phyloP scores from a whole-genome alignment of 2,329 filamentous ascomycete genomes.

The Alternaria longipes region DNA sequence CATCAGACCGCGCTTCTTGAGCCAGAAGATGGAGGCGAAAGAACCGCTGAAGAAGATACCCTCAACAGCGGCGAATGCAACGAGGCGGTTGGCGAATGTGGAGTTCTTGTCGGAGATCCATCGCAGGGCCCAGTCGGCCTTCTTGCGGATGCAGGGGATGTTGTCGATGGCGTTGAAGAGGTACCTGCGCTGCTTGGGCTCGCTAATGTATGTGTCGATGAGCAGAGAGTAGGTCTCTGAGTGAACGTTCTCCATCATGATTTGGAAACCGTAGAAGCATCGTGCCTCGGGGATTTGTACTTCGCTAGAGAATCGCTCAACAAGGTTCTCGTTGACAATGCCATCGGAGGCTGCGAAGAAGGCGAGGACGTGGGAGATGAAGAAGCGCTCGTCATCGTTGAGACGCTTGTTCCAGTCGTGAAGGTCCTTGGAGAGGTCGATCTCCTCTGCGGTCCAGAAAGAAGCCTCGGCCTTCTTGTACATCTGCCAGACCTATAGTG shows the following conservation, averaged over 20 bases:
- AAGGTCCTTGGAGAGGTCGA: constrained; percentile 97
- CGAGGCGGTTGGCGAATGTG: constrained; percentile 92
- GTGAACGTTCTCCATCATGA: constrained; percentile 99
- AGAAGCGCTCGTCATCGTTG: constrained; percentile 97
- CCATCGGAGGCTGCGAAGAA: constrained; percentile 99
- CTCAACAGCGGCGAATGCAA: constrained; percentile 97
- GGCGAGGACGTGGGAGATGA: constrained; percentile 96
- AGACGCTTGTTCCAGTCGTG: constrained; percentile 99
- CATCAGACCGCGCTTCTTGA: constrained; percentile 99
- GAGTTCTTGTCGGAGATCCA: constrained; percentile 96
- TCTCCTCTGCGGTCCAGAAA: constrained; percentile 99
- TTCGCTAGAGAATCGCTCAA: constrained; percentile 96
- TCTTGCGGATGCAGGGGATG: constrained; percentile 97
- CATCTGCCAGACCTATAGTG: constrained; percentile 95
- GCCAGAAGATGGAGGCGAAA: constrained; percentile 99
- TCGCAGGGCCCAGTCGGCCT: constrained; percentile 95
- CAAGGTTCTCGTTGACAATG: constrained; percentile 99
- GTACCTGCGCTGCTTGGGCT: constrained; percentile 90
- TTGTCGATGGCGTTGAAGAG: constrained; percentile 99
- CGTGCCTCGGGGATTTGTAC: constrained; percentile 97
- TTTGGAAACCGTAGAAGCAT: constrained; percentile 99
- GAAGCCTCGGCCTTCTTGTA: constrained; percentile 99
- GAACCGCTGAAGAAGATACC: constrained; percentile 99
- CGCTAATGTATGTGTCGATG: constrained; percentile 99
- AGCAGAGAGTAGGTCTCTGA: constrained; percentile 99